phyloP scores from a whole-genome alignment of 441 rosid genomes.

The Geranium incanum region DNA sequence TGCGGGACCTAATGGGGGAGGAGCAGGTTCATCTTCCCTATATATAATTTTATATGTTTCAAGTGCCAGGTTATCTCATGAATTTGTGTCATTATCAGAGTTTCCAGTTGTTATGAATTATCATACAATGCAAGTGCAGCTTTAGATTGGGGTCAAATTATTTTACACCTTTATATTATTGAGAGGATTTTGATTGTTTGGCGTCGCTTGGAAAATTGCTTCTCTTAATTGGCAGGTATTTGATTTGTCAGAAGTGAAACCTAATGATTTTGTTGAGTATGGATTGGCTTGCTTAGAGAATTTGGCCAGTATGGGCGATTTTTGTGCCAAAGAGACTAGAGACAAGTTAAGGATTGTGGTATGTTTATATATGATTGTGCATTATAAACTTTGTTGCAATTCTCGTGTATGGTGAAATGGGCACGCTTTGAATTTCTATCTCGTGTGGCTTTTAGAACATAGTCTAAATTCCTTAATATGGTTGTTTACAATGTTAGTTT shows the following conservation, averaged over 20 bases:
- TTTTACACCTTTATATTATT: no score
- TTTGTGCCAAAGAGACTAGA: conserved; percentile 67
- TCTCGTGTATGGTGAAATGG: neutral
- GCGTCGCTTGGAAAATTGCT: neutral
- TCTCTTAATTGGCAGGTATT: conserved; percentile 46
- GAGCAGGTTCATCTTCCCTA: conserved; percentile 46
- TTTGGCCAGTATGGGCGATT: conserved; percentile 58
- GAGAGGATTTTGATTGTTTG: no score
- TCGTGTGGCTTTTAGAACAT: neutral
- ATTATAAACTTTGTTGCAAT: neutral
- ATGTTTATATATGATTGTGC: conserved; percentile 17
- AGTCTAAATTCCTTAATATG: neutral
- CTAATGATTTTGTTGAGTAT: conserved; percentile 61
- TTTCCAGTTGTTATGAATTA: no score
- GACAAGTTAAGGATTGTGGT: conserved; percentile 77
- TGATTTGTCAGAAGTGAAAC: conserved; percentile 73
- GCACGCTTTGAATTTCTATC: neutral
- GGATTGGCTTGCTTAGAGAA: conserved; percentile 78
- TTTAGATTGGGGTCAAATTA: no score
- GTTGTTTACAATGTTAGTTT: conserved; percentile 6
- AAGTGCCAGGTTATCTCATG: no score
- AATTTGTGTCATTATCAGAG: no score
- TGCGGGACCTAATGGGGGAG: conserved; percentile 64
- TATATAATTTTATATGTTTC: neutral
- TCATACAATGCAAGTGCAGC: no score